Conservation (phyloP, 345 rosid genomes). For the Cardamine chenopodiifolia region DNA sequence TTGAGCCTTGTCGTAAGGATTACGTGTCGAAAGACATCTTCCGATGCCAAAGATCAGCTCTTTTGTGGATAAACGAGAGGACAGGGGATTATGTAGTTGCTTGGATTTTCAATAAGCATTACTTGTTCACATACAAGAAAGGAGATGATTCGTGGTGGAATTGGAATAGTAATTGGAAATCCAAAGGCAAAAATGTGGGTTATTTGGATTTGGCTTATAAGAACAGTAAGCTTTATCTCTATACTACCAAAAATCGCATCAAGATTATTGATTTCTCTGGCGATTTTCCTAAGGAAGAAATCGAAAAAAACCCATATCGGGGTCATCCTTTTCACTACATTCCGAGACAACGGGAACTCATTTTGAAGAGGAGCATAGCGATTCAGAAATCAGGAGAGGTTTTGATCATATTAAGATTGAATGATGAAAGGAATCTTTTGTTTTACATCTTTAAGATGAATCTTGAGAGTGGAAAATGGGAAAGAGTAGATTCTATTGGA, state of each 20-base stretch:
- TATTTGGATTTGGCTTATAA: background rate
- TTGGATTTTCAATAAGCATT: background rate
- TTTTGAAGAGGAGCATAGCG: background rate
- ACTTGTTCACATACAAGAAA: background rate
- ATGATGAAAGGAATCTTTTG: background rate
- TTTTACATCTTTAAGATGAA: constrained; percentile 1
- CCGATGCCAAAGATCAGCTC: background rate
- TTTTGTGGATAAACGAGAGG: background rate
- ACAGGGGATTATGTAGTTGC: background rate
- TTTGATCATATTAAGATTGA: background rate
- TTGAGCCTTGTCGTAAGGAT: background rate
- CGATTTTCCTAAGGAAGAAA: background rate
- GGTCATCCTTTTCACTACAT: background rate
- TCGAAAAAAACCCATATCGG: background rate
- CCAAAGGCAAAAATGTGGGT: background rate
- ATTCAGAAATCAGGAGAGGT: background rate
- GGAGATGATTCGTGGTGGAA: background rate
- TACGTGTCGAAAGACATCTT: background rate
- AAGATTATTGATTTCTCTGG: background rate
- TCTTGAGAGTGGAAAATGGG: constrained; percentile 8
- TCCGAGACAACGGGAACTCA: background rate
- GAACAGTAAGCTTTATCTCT: background rate
- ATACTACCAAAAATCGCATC: background rate
- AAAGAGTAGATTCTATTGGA: constrained; percentile 7
- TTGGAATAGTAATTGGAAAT: background rate